Percentiles rank a stretch among this genome's conserved stretches.
Evolutionary conservation across 805 yeast species (phyloP).

Genomic region (Ogataea salicorniae): DNA sequence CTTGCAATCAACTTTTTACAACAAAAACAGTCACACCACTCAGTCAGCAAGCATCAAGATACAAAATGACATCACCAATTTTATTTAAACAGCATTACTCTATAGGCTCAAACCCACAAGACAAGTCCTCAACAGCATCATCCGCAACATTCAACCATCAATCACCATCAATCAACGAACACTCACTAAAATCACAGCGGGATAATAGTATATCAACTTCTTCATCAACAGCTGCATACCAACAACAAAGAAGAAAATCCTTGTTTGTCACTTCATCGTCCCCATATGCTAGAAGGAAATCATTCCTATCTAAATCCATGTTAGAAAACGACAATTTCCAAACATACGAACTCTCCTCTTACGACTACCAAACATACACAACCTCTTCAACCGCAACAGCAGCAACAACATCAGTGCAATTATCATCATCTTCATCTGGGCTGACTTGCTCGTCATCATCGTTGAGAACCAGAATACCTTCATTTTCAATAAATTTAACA

Average conservation of each 20-base stretch:
- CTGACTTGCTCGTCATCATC: background rate
- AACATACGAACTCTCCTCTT: slow-evolving; percentile 40
- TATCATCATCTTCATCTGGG: background rate
- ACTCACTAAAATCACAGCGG: background rate
- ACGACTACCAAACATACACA: background rate
- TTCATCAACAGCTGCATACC: background rate
- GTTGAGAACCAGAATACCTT: slow-evolving; percentile 23
- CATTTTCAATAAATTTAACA: slow-evolving; percentile 41
- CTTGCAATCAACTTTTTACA: too few species aligned
- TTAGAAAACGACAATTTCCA: slow-evolving; percentile 49
- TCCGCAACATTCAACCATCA: background rate
- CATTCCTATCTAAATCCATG: slow-evolving; percentile 55
- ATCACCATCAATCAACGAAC: background rate
- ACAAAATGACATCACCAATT: slow-evolving; percentile 13
- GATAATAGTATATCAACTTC: too few species aligned
- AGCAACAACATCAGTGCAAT: background rate
- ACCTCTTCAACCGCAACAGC: background rate
- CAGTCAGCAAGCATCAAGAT: too few species aligned
- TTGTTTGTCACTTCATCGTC: slow-evolving; percentile 37
- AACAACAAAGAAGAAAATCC: slow-evolving; percentile 22
- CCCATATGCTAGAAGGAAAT: slow-evolving; percentile 50
- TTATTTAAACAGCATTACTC: slow-evolving; percentile 10
- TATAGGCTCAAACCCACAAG: slow-evolving; percentile 1
- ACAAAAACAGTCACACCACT: too few species aligned
- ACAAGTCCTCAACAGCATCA: background rate